Conservation (phyloP, 139 green algal species). For the Coelastrella sp. region DNA sequence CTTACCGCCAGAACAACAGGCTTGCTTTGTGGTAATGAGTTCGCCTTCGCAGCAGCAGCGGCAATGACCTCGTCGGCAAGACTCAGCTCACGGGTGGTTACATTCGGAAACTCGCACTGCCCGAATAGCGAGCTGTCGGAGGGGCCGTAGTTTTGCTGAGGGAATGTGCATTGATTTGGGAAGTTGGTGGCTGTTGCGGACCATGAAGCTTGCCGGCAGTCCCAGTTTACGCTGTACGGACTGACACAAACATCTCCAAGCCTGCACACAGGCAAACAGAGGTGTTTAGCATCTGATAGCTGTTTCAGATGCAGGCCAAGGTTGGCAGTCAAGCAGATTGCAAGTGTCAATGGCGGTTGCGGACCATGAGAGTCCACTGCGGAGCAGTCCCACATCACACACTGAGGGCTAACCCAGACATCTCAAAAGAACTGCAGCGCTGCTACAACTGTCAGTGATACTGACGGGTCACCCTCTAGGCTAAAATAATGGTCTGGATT, state of each 20-base stretch:
- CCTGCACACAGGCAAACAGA: constrained; percentile 19
- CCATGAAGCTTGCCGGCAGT: constrained; percentile 47
- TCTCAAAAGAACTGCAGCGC: too few species aligned
- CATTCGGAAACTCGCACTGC: constrained; percentile 61
- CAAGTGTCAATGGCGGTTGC: too few species aligned
- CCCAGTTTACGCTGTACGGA: constrained; percentile 71
- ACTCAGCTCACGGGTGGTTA: constrained; percentile 56
- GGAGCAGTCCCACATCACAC: too few species aligned
- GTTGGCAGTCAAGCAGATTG: too few species aligned
- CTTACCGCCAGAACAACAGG: not conserved
- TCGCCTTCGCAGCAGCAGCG: not conserved
- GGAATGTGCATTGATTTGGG: constrained; percentile 66
- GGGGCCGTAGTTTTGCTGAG: not conserved
- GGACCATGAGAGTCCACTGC: too few species aligned
- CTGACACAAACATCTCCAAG: constrained; percentile 66
- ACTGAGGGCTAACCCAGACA: too few species aligned
- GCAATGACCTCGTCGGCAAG: constrained; percentile 56
- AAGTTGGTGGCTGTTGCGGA: constrained; percentile 8
- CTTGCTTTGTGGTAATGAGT: not conserved
- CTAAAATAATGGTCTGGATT: too few species aligned
- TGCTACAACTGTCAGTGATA: too few species aligned
- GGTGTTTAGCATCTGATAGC: not conserved
- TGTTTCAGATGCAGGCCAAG: too few species aligned
- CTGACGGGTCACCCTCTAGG: too few species aligned
- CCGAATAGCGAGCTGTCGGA: constrained; percentile 55